These are phyloP conservation scores for Calonectria pseudoreteaudii DNA, from an alignment of 2,329 filamentous ascomycete species.

Conservation along the genomic window DNA sequence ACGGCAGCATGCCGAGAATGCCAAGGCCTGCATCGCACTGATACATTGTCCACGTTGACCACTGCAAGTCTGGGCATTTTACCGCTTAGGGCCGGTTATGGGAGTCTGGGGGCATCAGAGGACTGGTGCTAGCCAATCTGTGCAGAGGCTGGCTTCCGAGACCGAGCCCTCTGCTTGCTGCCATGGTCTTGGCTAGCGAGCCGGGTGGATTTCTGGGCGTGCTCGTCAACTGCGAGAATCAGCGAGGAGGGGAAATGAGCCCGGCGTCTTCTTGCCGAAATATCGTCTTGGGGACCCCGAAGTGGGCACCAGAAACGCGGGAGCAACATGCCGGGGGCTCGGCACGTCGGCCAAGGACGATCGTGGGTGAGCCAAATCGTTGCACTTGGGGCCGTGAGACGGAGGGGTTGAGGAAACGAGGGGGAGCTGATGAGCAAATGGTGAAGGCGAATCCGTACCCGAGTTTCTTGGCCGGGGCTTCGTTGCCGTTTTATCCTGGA, in stretches of 20 bases:
- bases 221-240: slow-evolving; percentile 27
- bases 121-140: slow-evolving; percentile 33
- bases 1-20: slow-evolving; percentile 47
- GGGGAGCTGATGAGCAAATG: neutral
- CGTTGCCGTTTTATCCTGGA: slow-evolving; percentile 6
- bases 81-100: slow-evolving; percentile 15
- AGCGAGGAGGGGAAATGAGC: slow-evolving; percentile 36
- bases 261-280: slow-evolving; percentile 40
- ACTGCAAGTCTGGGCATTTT: slow-evolving; percentile 40
- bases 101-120: slow-evolving; percentile 27
- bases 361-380: slow-evolving; percentile 2
- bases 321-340: slow-evolving; percentile 31
- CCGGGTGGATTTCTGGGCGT: slow-evolving; percentile 36
- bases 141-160: slow-evolving; percentile 26
- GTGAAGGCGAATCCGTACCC: slow-evolving; percentile 6
- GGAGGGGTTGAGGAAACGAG: neutral
- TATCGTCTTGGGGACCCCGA: slow-evolving; percentile 39
- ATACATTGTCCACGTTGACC: slow-evolving; percentile 45
- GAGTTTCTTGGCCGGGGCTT: slow-evolving; percentile 16
- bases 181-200: slow-evolving; percentile 43
- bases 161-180: slow-evolving; percentile 37
- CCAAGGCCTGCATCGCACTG: slow-evolving; percentile 44
- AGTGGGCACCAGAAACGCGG: slow-evolving; percentile 5
- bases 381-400: slow-evolving; percentile 9
- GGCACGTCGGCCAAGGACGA: slow-evolving; percentile 9